These are phyloP conservation scores for Cystobasidium pallidum DNA, from an alignment of 1,284 basidiomycete species.

Conservation along the genomic window DNA sequence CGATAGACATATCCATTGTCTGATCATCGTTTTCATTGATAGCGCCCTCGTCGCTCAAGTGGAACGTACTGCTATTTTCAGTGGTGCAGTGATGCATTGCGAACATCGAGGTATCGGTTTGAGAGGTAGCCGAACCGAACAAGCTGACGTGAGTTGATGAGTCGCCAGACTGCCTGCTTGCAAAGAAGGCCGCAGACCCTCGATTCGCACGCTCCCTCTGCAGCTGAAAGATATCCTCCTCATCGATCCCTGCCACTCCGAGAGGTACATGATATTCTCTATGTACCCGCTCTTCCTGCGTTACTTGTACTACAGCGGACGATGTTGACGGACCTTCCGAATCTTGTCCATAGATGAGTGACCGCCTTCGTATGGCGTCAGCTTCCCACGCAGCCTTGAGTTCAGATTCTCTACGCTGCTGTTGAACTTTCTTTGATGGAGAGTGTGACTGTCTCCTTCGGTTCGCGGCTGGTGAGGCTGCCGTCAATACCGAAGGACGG, in stretches of 20 bases:
- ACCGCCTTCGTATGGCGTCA: slow-evolving; percentile 3
- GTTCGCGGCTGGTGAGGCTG: not conserved
- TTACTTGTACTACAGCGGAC: not conserved
- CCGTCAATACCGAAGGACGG: not conserved
- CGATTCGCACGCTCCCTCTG: slow-evolving; percentile 16
- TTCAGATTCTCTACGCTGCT: slow-evolving; percentile 17
- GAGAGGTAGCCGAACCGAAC: not conserved
- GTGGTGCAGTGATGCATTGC: slow-evolving; percentile 10
- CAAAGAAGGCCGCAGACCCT: slow-evolving; percentile 36
- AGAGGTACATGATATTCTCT: slow-evolving; percentile 42
- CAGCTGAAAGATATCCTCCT: slow-evolving; percentile 27
- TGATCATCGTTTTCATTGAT: slow-evolving; percentile 26
- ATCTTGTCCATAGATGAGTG: slow-evolving; percentile 13
- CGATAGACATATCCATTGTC: slow-evolving; percentile 43
- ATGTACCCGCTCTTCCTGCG: slow-evolving; percentile 4
- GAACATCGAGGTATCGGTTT: slow-evolving; percentile 27
- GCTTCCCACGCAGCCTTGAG: slow-evolving; percentile 24
- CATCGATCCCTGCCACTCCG: slow-evolving; percentile 41
- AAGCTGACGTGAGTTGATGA: slow-evolving; percentile 8
- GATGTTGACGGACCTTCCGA: not conserved
- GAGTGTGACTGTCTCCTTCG: slow-evolving; percentile 20
- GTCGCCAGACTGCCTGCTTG: not conserved
- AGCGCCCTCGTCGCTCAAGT: not conserved
- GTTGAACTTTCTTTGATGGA: slow-evolving; percentile 21
- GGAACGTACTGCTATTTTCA: not conserved